These are phyloP conservation scores for Blakeslea trispora DNA, from an alignment of 371 early-diverging fungal genomes.

Conservation along the genomic window DNA sequence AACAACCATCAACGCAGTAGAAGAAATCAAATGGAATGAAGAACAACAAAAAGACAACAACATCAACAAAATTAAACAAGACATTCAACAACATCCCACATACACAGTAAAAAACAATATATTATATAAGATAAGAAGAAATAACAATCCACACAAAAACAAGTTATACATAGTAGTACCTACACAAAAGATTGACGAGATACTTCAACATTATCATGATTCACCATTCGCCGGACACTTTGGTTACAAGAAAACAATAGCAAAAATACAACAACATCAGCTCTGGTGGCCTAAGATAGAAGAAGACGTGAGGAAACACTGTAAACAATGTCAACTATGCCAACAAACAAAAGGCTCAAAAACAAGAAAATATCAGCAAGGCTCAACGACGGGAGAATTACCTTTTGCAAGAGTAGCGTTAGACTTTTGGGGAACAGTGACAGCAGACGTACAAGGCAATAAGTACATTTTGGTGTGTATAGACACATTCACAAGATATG, in stretches of 20 bases:
- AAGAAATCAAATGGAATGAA: background rate
- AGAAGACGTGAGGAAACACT: background rate
- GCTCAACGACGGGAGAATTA: background rate
- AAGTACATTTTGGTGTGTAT: slow-evolving; percentile 1
- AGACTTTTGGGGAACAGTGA: slow-evolving; percentile 1
- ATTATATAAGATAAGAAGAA: no score
- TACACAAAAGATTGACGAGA: no score
- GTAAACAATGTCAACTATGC: background rate
- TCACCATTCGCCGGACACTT: slow-evolving; percentile 10
- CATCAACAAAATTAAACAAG: background rate
- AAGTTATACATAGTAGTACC: no score
- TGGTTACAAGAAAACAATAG: slow-evolving; percentile 9
- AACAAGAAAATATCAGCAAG: background rate
- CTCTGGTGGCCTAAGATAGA: slow-evolving; percentile 4
- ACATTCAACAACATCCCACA: background rate
- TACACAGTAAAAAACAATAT: no score
- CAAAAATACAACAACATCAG: slow-evolving; percentile 3
- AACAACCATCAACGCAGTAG: background rate
- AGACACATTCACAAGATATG: background rate
- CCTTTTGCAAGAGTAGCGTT: slow-evolving; percentile 2
- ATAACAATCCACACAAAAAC: no score
- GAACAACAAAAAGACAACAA: background rate
- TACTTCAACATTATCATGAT: background rate
- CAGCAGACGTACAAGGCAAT: background rate
- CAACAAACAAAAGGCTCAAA: slow-evolving; percentile 9